These are phyloP conservation scores for Talaromyces rugulosus DNA, from an alignment of 2,329 filamentous ascomycete species.

Conservation along the genomic window DNA sequence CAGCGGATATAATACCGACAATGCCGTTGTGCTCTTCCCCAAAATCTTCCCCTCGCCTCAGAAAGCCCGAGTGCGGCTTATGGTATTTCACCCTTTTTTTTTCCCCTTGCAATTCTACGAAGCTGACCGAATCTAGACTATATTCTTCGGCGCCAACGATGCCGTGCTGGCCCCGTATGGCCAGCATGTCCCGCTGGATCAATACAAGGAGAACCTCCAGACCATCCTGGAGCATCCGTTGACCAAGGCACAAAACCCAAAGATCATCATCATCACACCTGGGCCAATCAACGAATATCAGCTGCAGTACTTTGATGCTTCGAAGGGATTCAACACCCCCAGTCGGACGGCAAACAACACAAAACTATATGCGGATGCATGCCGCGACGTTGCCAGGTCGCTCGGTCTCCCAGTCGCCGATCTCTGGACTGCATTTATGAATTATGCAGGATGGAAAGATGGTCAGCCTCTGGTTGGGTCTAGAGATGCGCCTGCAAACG, in stretches of 20 bases:
- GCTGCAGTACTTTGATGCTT: constrained; percentile 47
- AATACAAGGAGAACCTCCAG: constrained; percentile 69
- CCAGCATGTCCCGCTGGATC: constrained; percentile 74
- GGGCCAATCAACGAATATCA: constrained; percentile 78
- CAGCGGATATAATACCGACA: constrained; percentile 75
- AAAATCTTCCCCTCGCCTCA: constrained; percentile 66
- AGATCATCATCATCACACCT: constrained; percentile 71
- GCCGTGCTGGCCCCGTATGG: constrained; percentile 63
- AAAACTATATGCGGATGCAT: constrained; percentile 63
- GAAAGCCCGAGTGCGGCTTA: constrained; percentile 42
- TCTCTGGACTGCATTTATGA: constrained; percentile 75
- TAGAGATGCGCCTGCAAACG: constrained; percentile 54
- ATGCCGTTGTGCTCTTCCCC: constrained; percentile 66
- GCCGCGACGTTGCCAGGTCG: constrained; percentile 57
- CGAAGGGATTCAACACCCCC: constrained; percentile 47
- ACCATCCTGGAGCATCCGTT: constrained; percentile 68
- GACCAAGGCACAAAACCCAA: constrained; percentile 65
- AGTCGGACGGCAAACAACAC: constrained; percentile 56
- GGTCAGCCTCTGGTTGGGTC: constrained; percentile 53
- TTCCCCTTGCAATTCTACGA: not conserved
- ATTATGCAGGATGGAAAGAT: constrained; percentile 52
- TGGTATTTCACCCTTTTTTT: constrained; percentile 21
- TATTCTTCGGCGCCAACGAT: constrained; percentile 91
- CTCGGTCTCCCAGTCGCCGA: constrained; percentile 64
- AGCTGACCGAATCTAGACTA: constrained; percentile 47